phyloP scores from a whole-genome alignment of 164 flowering plant genomes.

The Platanus orientalis region DNA sequence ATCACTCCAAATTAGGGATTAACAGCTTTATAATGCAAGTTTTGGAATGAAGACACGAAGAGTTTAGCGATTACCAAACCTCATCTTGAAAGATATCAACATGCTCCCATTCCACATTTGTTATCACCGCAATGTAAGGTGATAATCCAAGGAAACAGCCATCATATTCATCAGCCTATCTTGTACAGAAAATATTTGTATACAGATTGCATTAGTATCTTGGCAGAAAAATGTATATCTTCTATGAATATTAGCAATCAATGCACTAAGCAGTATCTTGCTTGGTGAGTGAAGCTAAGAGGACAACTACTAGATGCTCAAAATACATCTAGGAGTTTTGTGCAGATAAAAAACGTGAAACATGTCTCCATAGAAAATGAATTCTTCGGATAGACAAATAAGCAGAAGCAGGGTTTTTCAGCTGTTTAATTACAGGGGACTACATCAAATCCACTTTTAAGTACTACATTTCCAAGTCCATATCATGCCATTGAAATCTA shows the following conservation, averaged over 20 bases:
- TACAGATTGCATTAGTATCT: conserved; percentile 1
- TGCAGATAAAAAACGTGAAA: too few relatives aligned
- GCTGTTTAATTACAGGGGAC: too few relatives aligned
- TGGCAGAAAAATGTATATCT: neutral
- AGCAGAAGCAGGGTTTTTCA: too few relatives aligned
- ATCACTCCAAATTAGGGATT: neutral
- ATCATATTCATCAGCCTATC: conserved; percentile 54
- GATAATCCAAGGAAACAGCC: conserved; percentile 38
- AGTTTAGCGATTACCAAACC: conserved; percentile 19
- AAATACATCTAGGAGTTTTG: too few relatives aligned
- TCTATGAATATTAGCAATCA: neutral
- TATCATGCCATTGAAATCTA: too few relatives aligned
- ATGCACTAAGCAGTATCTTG: too few relatives aligned
- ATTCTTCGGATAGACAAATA: too few relatives aligned
- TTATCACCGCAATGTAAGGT: conserved; percentile 38
- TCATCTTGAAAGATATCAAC: conserved; percentile 42
- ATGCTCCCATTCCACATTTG: conserved; percentile 56
- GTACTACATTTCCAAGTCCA: neutral
- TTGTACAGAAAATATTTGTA: neutral
- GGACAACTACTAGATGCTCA: too few relatives aligned
- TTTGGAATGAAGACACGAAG: neutral
- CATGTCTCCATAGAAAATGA: too few relatives aligned
- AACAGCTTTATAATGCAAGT: neutral
- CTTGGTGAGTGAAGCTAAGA: too few relatives aligned
- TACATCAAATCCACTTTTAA: too few relatives aligned